Base-by-base conservation (phyloP, 2,329 filamentous ascomycete genomes). In the Parastagonospora nodorum region DNA sequence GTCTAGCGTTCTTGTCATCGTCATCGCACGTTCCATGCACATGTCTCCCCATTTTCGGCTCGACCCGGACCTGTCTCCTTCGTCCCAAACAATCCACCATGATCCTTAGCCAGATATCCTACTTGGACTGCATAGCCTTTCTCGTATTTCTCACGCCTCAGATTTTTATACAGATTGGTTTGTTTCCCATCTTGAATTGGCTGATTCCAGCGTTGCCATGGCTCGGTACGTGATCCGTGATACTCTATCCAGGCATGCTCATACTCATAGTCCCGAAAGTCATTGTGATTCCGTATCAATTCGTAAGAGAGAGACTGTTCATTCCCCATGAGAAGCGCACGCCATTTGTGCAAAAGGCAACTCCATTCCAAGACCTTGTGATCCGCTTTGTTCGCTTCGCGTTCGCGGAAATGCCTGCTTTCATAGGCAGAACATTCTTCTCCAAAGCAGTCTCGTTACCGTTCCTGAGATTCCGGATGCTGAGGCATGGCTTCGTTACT, bases 341-440 rank as follows among this genome's bases (percentile, higher is more conserved):
- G 5, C 81, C 83, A 1, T 92, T 92, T 60, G 82, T 87, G n/a
- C 84, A 82, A 59, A 80, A 81, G 46, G 84, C 88, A n/a, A 85
- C 86, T 2, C 74, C 84, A 1, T 93, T 92, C 66, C 89, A 93
- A 69, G 88, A 92, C 66, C 71, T 91, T 37, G 88, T 92, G 42
- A 82, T 93, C 51, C 82, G 88, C 51, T 91, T 87, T 65, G 88
- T 94, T 31, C 82, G 88, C 45, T 92, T 89, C 78, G 88, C 88
- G 11, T 93, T 93, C 67, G 83, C 85, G 24, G 82, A 84, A 54
- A 84, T 93, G 57, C 87, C 88, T 2, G 80, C 88, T 8, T 79
- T 76, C 30, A 82, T 93, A 24, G 87, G 86, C 5, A 81, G 87
- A 33, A 85, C 92, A 12, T 93, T 94, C 78, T 90, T 94, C 70